Conservation (phyloP, 1,284 basidiomycete genomes). For the Ustilago tritici region DNA sequence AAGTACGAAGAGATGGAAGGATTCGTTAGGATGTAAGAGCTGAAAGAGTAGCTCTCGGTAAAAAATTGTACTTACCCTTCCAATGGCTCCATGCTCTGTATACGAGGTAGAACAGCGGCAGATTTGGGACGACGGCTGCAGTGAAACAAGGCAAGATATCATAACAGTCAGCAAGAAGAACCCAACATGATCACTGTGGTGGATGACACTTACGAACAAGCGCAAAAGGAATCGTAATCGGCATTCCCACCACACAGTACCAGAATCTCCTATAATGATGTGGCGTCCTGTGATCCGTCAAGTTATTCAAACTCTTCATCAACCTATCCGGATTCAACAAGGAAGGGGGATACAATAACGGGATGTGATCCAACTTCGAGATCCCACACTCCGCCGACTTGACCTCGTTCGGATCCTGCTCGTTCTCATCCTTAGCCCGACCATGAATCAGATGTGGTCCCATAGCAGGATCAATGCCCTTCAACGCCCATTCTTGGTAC, state of each 20-base stretch:
- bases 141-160: neutral
- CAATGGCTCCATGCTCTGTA: constrained; percentile 66
- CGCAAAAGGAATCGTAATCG: constrained; percentile 64
- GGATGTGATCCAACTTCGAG: constrained; percentile 44
- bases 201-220: constrained; percentile 54
- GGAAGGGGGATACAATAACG: constrained; percentile 60
- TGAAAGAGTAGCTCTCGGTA: too few species aligned
- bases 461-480: constrained; percentile 63
- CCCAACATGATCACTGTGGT: neutral
- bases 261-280: constrained; percentile 59
- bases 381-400: constrained; percentile 8
- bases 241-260: constrained; percentile 62
- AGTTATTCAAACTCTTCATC: constrained; percentile 46
- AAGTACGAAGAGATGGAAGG: neutral
- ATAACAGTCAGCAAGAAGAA: neutral
- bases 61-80: constrained; percentile 46
- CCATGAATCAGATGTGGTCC: constrained; percentile 46
- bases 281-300: constrained; percentile 56
- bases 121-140: constrained; percentile 64
- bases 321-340: constrained; percentile 43
- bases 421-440: constrained; percentile 13
- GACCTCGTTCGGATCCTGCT: neutral
- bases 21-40: too few species aligned
- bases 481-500: constrained; percentile 69
- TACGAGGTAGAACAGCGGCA: constrained; percentile 68